Evolutionary conservation across 2,329 filamentous ascomycete genomes (phyloP), one percentile per base, ranked within the genome.

Genomic region (Pseudogymnoascus sp.): DNA sequence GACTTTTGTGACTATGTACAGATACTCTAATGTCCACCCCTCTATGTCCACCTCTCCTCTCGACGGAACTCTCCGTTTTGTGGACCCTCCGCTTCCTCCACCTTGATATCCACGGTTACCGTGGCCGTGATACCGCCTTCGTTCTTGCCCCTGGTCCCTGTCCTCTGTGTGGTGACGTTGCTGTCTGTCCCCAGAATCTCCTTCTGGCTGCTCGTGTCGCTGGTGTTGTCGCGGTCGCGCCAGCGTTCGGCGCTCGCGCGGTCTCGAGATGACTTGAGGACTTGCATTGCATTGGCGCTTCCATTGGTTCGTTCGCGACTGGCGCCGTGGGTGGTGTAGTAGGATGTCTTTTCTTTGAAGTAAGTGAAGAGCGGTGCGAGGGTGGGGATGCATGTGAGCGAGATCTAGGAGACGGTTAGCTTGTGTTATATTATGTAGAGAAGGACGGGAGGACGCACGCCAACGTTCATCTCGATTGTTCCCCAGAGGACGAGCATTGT

Each of bases 401-500:
- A 63, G 8, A 68, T 68, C 67, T 68, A 23, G 37, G 21, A 6
- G 60, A 5, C 6, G 11, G 51, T 57, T 36, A 57, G 51, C 23
- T 41, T 25, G 34, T 61, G 57, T 10, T 61, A 39, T n/a, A 28
- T 43, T 7, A 61, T 39, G 13, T 8, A 41, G 23, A 43, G 19
- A 61, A 5, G 25, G 16, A 54, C 28, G 0, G 21, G 16, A 14
- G 21, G 21, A 68, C 80, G 70, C 76, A 83, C 81, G 10, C 82
- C 82, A 31, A 84, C 78, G 67, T 84, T 84, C 71, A 84, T 81
- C 69, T 85, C 82, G 63, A 85, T 80, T 1, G 79, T 80, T 4
- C 82, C 82, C 82, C 82, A 85, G 0, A 84, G 73, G 0, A 85
- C 76, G 10, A 85, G 74, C 78, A 82, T 81, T 4, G 82, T 84